phyloP scores from a whole-genome alignment of 345 rosid species.

The Melaleuca alternifolia region DNA sequence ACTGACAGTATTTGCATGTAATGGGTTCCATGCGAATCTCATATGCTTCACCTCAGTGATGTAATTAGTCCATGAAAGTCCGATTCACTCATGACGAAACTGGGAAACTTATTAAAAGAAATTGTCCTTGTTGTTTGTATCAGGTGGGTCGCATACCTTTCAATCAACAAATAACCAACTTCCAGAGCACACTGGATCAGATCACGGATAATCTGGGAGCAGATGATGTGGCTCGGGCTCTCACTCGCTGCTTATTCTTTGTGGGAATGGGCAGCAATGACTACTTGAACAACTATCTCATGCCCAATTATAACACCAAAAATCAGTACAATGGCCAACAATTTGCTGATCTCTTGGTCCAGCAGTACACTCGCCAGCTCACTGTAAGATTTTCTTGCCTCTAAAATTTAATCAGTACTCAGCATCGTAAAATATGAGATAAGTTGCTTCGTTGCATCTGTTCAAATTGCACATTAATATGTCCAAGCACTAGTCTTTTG shows the following conservation, averaged over 20 bases:
- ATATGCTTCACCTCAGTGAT: background rate
- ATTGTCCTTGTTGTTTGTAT: background rate
- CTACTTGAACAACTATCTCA: conserved; percentile 86
- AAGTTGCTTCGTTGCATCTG: background rate
- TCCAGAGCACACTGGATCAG: conserved; percentile 66
- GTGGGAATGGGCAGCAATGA: conserved; percentile 98
- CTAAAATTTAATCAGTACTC: background rate
- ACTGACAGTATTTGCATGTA: background rate
- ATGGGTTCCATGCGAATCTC: background rate
- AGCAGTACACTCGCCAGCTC: conserved; percentile 56
- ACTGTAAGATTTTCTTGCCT: conserved; percentile 23
- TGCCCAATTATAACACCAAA: conserved; percentile 80
- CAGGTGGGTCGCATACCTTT: conserved; percentile 94
- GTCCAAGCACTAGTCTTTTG: background rate
- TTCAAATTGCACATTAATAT: background rate
- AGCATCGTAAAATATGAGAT: background rate
- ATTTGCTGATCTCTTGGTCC: conserved; percentile 62
- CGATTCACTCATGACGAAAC: background rate
- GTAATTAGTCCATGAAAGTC: background rate
- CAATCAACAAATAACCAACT: conserved; percentile 69
- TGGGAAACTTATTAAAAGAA: background rate
- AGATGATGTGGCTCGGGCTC: conserved; percentile 29
- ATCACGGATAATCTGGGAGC: conserved; percentile 53
- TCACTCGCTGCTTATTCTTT: conserved; percentile 58
- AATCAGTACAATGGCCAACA: conserved; percentile 65